Conservation (phyloP, 176 grass and related monocot genomes). For the Alopecurus myosuroides region DNA sequence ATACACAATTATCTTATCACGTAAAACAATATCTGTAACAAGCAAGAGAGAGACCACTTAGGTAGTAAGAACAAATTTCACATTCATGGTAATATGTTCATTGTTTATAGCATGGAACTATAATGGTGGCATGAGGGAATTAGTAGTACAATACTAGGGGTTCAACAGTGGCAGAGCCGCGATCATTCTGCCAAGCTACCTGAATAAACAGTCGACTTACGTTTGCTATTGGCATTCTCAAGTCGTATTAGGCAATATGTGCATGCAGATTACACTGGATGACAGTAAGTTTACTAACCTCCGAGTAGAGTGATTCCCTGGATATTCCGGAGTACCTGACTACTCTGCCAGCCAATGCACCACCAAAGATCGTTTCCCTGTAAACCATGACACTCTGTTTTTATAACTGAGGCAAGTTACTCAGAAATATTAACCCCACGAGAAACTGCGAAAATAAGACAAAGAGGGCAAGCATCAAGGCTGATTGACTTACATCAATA, state of each 20-base stretch:
- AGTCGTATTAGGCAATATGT: no score
- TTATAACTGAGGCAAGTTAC: not conserved
- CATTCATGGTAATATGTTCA: not conserved
- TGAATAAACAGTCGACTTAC: no score
- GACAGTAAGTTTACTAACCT: constrained; percentile 42
- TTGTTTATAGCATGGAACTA: not conserved
- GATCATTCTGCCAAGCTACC: no score
- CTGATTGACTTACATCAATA: constrained; percentile 44
- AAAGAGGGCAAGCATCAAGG: constrained; percentile 1
- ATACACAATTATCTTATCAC: constrained; percentile 93
- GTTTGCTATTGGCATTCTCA: no score
- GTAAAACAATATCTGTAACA: constrained; percentile 67
- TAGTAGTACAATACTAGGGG: no score
- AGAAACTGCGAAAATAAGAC: not conserved
- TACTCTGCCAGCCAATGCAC: constrained; percentile 92
- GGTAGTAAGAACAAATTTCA: constrained; percentile 2
- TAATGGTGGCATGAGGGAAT: no score
- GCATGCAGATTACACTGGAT: no score
- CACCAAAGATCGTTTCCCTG: constrained; percentile 62
- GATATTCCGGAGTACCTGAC: constrained; percentile 11
- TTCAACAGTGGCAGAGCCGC: no score
- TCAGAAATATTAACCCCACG: constrained; percentile 9
- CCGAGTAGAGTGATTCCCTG: constrained; percentile 60
- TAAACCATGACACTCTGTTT: not conserved
- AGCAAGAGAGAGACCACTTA: not conserved